phyloP scores from a whole-genome alignment of 176 grass and related monocot species.

The Tuctoria greenei region DNA sequence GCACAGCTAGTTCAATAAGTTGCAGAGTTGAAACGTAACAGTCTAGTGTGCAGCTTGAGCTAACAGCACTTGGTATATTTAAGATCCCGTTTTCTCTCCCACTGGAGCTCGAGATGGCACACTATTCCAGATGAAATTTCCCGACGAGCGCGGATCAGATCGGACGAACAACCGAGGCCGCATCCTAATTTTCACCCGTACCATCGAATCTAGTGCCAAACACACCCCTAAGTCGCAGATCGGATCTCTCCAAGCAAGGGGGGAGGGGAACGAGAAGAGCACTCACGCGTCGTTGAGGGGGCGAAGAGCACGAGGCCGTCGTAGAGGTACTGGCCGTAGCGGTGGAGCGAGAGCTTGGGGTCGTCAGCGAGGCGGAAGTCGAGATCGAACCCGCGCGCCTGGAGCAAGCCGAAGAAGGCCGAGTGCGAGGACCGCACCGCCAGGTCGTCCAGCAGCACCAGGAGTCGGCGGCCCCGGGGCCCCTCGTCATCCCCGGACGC shows the following conservation, averaged over 20 bases:
- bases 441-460: conserved; percentile 85
- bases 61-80: not conserved
- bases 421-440: conserved; percentile 82
- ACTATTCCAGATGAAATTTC: too few relatives aligned
- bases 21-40: not conserved
- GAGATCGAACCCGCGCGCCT: conserved; percentile 70
- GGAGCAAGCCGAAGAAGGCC: conserved; percentile 70
- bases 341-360: conserved; percentile 69
- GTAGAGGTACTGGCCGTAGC: conserved; percentile 90
- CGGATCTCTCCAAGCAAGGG: conserved; percentile 5
- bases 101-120: not conserved
- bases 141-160: conserved; percentile 18
- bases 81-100: not conserved
- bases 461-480: conserved; percentile 58
- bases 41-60: not conserved
- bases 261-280: not conserved
- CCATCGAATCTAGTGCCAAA: conserved; percentile 12
- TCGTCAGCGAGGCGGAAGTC: conserved; percentile 88
- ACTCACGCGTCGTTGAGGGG: conserved; percentile 60
- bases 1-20: not conserved
- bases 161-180: not conserved
- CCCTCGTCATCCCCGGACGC: conserved; percentile 25
- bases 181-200: not conserved
- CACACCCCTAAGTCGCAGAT: conserved; percentile 27
- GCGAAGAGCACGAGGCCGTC: conserved; percentile 89